These are phyloP conservation scores for Blastobotrys petasosporus DNA, from an alignment of 1,139 yeast species.

Conservation along the genomic window DNA sequence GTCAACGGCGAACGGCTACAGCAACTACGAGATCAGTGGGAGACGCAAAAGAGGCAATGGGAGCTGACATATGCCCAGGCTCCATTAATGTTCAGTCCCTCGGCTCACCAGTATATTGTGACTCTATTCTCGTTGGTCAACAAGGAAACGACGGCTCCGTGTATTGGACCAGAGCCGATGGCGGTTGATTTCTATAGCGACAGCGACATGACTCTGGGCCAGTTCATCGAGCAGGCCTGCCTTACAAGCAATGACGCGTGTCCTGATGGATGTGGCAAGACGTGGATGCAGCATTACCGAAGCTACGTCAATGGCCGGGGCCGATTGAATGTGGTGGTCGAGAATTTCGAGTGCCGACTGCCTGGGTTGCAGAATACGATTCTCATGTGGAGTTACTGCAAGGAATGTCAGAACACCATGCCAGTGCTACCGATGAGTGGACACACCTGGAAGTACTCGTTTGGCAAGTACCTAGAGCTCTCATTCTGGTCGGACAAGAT, in stretches of 20 bases:
- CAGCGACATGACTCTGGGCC: constrained; percentile 84
- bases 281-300: constrained; percentile 68
- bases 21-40: constrained; percentile 28
- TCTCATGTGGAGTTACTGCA: constrained; percentile 90
- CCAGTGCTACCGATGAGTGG: constrained; percentile 85
- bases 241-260: constrained; percentile 64
- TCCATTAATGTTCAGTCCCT: constrained; percentile 53
- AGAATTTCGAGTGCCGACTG: constrained; percentile 48
- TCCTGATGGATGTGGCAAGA: constrained; percentile 74
- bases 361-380: constrained; percentile 64
- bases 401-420: constrained; percentile 65
- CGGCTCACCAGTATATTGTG: constrained; percentile 71
- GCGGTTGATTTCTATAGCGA: constrained; percentile 87
- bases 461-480: constrained; percentile 87
- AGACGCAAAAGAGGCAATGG: constrained; percentile 48
- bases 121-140: constrained; percentile 79
- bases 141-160: constrained; percentile 80
- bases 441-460: constrained; percentile 81
- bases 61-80: constrained; percentile 48
- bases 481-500: constrained; percentile 64
- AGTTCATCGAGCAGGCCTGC: constrained; percentile 75
- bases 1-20: constrained; percentile 25
- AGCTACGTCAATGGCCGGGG: constrained; percentile 88
- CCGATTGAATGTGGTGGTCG: constrained; percentile 71
- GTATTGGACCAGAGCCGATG: constrained; percentile 81